Percentiles rank a stretch among this genome's conserved stretches.
These are phyloP conservation scores for Dalechampia spathulata DNA, from an alignment of 441 rosid genomes.

Conservation along the genomic window DNA sequence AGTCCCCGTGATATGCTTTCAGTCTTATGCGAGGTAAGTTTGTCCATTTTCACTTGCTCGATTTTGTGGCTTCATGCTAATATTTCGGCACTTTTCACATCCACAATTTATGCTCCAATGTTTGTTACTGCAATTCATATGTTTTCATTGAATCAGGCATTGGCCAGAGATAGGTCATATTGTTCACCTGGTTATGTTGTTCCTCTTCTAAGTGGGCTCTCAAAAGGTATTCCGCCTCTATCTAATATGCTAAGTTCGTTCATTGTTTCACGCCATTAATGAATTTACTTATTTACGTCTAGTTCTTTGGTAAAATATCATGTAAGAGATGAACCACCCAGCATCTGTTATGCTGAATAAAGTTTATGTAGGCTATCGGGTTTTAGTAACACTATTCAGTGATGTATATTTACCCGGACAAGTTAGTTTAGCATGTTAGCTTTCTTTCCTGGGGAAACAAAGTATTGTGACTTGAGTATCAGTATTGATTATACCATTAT, in stretches of 20 bases:
- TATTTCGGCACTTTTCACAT: not conserved
- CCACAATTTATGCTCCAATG: conserved; percentile 1
- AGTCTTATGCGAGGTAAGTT: conserved; percentile 70
- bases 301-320: too few relatives aligned
- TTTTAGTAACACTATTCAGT: not conserved
- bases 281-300: too few relatives aligned
- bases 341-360: not conserved
- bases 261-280: too few relatives aligned
- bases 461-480: not conserved
- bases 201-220: conserved; percentile 66
- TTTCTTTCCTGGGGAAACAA: too few relatives aligned
- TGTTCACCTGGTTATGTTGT: conserved; percentile 34
- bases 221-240: conserved; percentile 51
- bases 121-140: conserved; percentile 5
- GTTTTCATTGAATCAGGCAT: conserved; percentile 51
- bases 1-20: conserved; percentile 86
- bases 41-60: conserved; percentile 1
- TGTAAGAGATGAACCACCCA: too few relatives aligned
- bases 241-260: not conserved
- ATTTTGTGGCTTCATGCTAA: not conserved
- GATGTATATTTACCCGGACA: not conserved
- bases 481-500: too few relatives aligned
- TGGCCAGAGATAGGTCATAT: conserved; percentile 35
- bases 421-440: not conserved
- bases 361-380: not conserved